Evolutionary conservation across 305 asterid species (phyloP).

Genomic region (Stenogyne calaminthoides): DNA sequence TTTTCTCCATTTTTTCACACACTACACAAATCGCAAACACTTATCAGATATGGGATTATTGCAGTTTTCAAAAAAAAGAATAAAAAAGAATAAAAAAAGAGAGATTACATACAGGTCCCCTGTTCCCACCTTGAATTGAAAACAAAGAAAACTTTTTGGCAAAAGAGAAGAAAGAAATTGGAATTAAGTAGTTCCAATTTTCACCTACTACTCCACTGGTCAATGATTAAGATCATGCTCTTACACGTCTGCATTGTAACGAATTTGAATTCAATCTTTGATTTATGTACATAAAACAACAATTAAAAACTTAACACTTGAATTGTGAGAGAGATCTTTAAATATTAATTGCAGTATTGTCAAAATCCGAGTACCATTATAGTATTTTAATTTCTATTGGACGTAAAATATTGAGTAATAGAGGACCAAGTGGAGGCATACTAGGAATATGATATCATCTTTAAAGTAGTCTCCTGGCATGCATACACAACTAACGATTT

Average conservation of each 20-base stretch:
- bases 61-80: too few relatives aligned
- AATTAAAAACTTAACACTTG: background rate
- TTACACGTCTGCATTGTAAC: background rate
- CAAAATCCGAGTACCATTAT: background rate
- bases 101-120: background rate
- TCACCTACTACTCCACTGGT: conserved; percentile 7
- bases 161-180: background rate
- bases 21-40: background rate
- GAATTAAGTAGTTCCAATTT: background rate
- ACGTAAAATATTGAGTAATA: background rate
- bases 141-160: background rate
- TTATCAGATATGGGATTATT: background rate
- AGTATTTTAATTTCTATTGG: background rate
- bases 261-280: background rate
- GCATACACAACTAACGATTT: background rate
- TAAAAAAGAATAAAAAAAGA: too few relatives aligned
- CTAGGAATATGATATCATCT: background rate
- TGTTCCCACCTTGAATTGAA: conserved; percentile 20
- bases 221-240: background rate
- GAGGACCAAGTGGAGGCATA: background rate
- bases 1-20: conserved; percentile 31
- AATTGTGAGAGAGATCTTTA: background rate
- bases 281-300: background rate
- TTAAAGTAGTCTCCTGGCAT: background rate
- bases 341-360: background rate